These are phyloP conservation scores for Scheffersomyces spartinae DNA, from an alignment of 805 yeast species.

Conservation along the genomic window DNA sequence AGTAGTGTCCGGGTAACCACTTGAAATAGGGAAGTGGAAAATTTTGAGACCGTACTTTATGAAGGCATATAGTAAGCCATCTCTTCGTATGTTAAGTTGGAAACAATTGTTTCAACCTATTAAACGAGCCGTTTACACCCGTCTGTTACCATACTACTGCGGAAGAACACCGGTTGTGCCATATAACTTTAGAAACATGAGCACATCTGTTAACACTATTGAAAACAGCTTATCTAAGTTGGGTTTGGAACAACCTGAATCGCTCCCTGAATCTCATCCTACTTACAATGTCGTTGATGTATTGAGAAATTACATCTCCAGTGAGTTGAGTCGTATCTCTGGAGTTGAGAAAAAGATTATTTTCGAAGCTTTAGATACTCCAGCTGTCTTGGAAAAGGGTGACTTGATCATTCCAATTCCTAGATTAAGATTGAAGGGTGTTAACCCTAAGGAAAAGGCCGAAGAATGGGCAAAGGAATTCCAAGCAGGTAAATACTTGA, in stretches of 20 bases:
- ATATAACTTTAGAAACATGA: conserved; percentile 2
- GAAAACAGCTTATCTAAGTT: conserved; percentile 21
- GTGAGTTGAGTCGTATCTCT: conserved; percentile 61
- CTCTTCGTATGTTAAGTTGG: conserved; percentile 1
- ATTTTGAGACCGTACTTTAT: neutral
- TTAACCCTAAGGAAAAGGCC: conserved; percentile 67
- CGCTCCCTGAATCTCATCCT: conserved; percentile 54
- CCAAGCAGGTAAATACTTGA: conserved; percentile 59
- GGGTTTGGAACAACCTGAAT: conserved; percentile 32
- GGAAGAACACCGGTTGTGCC: no score
- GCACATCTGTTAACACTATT: conserved; percentile 19
- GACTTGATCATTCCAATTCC: conserved; percentile 90
- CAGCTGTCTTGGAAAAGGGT: conserved; percentile 79
- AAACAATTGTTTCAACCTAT: neutral
- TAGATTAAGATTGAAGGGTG: conserved; percentile 66
- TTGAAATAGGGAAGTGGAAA: neutral
- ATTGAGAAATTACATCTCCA: conserved; percentile 80
- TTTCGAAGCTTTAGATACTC: conserved; percentile 80
- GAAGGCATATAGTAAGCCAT: neutral
- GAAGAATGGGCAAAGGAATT: conserved; percentile 56
- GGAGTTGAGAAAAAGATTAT: conserved; percentile 61
- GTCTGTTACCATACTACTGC: no score
- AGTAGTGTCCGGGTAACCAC: neutral
- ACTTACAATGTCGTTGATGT: conserved; percentile 74
- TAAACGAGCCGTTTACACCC: no score